Percentiles rank a stretch among this genome's conserved stretches.
Conservation (phyloP, 345 rosid species). For the Brassica carinata region DNA sequence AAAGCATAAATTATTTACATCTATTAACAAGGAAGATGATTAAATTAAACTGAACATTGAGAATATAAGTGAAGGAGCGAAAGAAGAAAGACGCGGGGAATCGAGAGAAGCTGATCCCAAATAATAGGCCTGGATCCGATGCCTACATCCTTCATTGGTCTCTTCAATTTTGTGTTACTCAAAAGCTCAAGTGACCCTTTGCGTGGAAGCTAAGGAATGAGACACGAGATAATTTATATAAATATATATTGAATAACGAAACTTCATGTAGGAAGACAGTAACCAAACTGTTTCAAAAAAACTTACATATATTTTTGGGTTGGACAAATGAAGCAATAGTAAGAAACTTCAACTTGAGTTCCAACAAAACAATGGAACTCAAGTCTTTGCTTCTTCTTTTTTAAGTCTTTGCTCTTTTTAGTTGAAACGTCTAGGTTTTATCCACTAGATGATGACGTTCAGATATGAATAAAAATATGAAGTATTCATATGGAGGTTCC, state of each 20-base stretch:
- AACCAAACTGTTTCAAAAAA: neutral
- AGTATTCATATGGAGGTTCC: neutral
- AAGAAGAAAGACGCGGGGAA: neutral
- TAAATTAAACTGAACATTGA: neutral
- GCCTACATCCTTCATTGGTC: slow-evolving; percentile 39
- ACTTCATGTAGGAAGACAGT: neutral
- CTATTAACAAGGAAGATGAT: neutral
- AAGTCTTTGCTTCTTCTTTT: neutral
- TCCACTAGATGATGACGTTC: neutral
- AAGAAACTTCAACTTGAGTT: neutral
- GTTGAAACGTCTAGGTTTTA: neutral
- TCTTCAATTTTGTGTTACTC: slow-evolving; percentile 44
- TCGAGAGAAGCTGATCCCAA: slow-evolving; percentile 52
- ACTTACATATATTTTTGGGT: neutral
- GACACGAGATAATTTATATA: neutral
- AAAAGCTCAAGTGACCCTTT: slow-evolving; percentile 44
- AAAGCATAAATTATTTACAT: neutral
- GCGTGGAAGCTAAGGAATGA: slow-evolving; percentile 59
- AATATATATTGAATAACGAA: neutral
- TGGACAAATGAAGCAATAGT: neutral
- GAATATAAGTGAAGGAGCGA: neutral
- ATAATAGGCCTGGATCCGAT: slow-evolving; percentile 47
- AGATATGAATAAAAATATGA: neutral
- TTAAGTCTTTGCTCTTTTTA: too few relatives aligned
- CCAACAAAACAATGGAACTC: neutral